Conservation (phyloP, 768 basidiomycete species). For the Fibroporia radiculosa region DNA sequence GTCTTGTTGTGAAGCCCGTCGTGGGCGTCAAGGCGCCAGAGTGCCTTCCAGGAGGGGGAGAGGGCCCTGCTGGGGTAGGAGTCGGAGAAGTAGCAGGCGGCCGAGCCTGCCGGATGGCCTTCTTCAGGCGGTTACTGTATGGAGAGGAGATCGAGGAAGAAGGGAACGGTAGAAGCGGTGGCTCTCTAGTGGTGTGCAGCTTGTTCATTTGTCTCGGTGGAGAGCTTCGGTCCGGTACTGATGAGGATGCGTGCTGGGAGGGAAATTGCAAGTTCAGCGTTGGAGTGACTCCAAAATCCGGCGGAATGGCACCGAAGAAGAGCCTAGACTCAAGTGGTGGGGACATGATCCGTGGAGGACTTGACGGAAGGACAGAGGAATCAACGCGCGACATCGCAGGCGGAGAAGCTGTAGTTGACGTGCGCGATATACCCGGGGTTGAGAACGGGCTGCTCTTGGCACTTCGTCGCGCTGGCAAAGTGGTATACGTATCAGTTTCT, state of each 20-base stretch:
- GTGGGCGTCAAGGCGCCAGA: constrained; percentile 15
- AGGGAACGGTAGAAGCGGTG: constrained; percentile 14
- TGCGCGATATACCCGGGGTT: constrained; percentile 4
- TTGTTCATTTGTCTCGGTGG: constrained; percentile 7
- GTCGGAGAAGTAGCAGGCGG: constrained; percentile 5
- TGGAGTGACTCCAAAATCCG: constrained; percentile 12
- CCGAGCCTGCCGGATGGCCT: constrained; percentile 1
- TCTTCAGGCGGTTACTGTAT: constrained; percentile 14
- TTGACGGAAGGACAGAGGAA: constrained; percentile 40
- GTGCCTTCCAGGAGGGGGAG: neutral
- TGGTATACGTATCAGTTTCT: constrained; percentile 33
- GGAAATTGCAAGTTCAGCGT: constrained; percentile 9
- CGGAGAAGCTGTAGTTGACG: constrained; percentile 7
- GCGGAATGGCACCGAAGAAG: constrained; percentile 32
- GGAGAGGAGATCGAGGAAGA: constrained; percentile 12
- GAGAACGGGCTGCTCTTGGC: constrained; percentile 20
- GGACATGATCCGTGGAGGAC: constrained; percentile 50
- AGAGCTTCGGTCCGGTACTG: neutral
- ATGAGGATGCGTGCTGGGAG: neutral
- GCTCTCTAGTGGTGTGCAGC: constrained; percentile 17
- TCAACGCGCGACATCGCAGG: constrained; percentile 21
- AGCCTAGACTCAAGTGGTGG: constrained; percentile 48
- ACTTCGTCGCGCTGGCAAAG: constrained; percentile 28
- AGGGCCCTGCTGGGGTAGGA: neutral
- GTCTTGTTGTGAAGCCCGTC: constrained; percentile 20